Evolutionary conservation across 2,329 filamentous ascomycete species (phyloP).

Genomic region (Pseudopyrenochaeta lycopersici): DNA sequence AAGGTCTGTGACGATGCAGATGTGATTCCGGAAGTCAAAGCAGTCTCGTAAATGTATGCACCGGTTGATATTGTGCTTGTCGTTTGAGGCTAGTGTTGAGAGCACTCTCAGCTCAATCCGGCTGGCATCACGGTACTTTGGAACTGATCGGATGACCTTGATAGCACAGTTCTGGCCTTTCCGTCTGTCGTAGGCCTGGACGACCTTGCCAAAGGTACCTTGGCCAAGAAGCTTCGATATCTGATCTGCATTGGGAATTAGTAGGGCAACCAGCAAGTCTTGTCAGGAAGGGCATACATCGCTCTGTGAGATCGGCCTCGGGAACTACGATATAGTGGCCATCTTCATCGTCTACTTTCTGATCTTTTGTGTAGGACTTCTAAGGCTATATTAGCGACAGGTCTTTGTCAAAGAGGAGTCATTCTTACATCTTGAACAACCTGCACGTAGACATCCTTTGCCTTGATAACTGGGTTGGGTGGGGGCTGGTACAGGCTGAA

Average conservation of each 20-base stretch:
- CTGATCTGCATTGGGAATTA: constrained; percentile 68
- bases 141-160: constrained; percentile 97
- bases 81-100: constrained; percentile 90
- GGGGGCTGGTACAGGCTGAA: constrained; percentile 86
- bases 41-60: constrained; percentile 97
- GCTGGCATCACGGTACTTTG: constrained; percentile 96
- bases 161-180: constrained; percentile 86
- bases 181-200: constrained; percentile 84
- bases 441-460: constrained; percentile 69
- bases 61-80: constrained; percentile 89
- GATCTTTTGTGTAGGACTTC: constrained; percentile 60
- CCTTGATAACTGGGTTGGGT: constrained; percentile 88
- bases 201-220: constrained; percentile 98
- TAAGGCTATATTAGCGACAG: constrained; percentile 38
- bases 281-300: constrained; percentile 71
- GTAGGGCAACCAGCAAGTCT: constrained; percentile 1
- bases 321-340: constrained; percentile 95
- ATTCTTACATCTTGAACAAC: constrained; percentile 66
- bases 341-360: constrained; percentile 93
- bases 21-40: constrained; percentile 97
- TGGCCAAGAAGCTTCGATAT: constrained; percentile 91
- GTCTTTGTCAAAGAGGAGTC: constrained; percentile 13
- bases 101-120: constrained; percentile 93
- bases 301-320: constrained; percentile 83
- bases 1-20: constrained; percentile 81